A percentile compares a stretch with the other conserved stretches of the same genome.
phyloP scores from a whole-genome alignment of 139 green algal species.

The Asterochloris erici region DNA sequence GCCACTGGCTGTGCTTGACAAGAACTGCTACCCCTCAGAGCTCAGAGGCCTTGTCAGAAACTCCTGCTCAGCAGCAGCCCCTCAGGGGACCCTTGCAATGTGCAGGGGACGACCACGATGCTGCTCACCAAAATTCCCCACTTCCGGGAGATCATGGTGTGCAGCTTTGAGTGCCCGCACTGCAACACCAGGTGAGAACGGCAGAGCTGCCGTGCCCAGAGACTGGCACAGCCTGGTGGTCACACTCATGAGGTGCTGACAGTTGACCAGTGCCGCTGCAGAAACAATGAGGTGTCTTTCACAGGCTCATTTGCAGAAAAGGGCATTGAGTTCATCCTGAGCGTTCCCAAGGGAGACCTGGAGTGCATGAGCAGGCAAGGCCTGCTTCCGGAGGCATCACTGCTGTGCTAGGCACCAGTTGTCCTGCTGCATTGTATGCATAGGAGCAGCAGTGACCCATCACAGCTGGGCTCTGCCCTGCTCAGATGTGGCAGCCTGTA shows the following conservation, averaged over 20 bases:
- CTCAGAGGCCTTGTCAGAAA: background rate
- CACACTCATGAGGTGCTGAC: background rate
- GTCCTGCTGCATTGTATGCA: background rate
- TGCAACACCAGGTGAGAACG: conserved; percentile 38
- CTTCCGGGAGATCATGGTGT: conserved; percentile 55
- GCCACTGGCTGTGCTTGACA: background rate
- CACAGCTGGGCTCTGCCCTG: too few relatives aligned
- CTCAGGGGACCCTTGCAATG: background rate
- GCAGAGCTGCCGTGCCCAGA: background rate
- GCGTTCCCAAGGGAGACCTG: conserved; percentile 25
- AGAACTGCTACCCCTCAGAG: background rate
- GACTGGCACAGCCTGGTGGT: background rate
- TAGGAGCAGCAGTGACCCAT: background rate
- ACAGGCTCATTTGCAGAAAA: conserved; percentile 37
- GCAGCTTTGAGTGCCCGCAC: conserved; percentile 60
- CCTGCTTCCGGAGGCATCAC: background rate
- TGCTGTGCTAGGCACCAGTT: background rate
- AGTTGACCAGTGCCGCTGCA: background rate
- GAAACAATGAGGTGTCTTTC: conserved; percentile 65
- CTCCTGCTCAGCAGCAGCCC: background rate
- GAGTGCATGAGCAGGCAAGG: conserved; percentile 21
- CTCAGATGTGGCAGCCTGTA: too few relatives aligned
- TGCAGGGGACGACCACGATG: conserved; percentile 49
- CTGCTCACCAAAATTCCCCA: conserved; percentile 53
- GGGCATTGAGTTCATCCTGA: conserved; percentile 42